Percentiles rank a stretch among this genome's conserved stretches.
Conservation (phyloP, 768 basidiomycete genomes). For the Inosperma sp. region DNA sequence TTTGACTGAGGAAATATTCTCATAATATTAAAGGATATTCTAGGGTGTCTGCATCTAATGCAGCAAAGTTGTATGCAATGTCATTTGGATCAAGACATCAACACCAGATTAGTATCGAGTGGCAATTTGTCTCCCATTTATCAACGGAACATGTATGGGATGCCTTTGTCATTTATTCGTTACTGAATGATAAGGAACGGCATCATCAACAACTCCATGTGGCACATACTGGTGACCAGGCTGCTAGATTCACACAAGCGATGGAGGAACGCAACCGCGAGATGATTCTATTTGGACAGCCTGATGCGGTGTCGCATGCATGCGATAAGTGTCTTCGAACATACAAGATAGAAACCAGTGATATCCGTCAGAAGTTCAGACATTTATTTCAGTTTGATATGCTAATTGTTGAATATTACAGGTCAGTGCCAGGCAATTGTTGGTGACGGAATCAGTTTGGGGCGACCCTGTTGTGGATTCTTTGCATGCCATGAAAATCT, state of each 20-base stretch:
- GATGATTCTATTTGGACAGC: slow-evolving; percentile 22
- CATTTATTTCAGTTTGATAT: neutral
- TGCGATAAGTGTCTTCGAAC: slow-evolving; percentile 24
- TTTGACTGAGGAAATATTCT: too few species aligned
- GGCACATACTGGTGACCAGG: slow-evolving; percentile 24
- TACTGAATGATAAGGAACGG: slow-evolving; percentile 22
- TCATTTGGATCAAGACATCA: too few species aligned
- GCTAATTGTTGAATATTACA: neutral
- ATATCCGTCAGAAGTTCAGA: neutral
- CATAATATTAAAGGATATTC: neutral
- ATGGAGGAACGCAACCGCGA: slow-evolving; percentile 24
- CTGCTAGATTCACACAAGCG: slow-evolving; percentile 22
- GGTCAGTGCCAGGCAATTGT: slow-evolving; percentile 15
- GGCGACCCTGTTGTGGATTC: slow-evolving; percentile 15
- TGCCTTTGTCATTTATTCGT: slow-evolving; percentile 23
- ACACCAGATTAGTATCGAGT: too few species aligned
- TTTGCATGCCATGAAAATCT: slow-evolving; percentile 11
- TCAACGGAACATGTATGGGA: slow-evolving; percentile 29
- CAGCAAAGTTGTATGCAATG: slow-evolving; percentile 14
- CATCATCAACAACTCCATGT: slow-evolving; percentile 14
- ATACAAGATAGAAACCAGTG: slow-evolving; percentile 7
- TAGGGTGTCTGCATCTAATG: slow-evolving; percentile 21
- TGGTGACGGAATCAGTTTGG: slow-evolving; percentile 14
- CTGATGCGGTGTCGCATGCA: slow-evolving; percentile 20
- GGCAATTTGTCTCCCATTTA: slow-evolving; percentile 19